Base-by-base conservation (phyloP, 768 basidiomycete species). In the Podaxis sp. region DNA sequence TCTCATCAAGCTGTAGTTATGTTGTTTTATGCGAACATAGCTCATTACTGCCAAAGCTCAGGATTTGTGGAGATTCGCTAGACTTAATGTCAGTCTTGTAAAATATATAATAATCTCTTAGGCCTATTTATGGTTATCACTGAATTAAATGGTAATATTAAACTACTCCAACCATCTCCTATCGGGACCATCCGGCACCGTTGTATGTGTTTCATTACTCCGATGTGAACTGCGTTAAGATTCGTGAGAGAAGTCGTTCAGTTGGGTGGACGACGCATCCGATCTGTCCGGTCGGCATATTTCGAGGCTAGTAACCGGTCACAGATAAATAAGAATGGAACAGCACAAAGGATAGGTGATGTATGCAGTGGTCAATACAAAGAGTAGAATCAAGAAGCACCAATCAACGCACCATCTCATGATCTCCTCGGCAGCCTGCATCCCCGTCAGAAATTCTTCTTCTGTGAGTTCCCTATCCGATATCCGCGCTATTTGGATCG, bases 401-500 rank as follows among this genome's bases (percentile, higher is more conserved):
- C 11, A 40, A 49, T 22, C 22, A 17, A 65, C 86, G 63, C 60
- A 90, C 92, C 84, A 81, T 64, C 76, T 79, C 68, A 82, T 76
- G 40, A 94, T 89, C 66, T 83, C 82, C 47, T 78, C 73, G 2
- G 85, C 87, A 7, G 88, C 89, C 36, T 74, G 74, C 67, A 90
- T 79, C 5, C 89, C 91, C 2, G 81, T 68, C 54, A 80, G 76
- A 69, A 86, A 93, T 73, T 93, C 91, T 38, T 77, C 79, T 70
- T 90, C 88, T 0, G 82, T 84, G 43, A 87, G 82, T 67, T 89
- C 89, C 49, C 76, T 73, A 3, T 77, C 76, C 1, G 84, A 80
- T 55, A 87, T 84, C 19, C 89, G 81, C 25, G 85, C 90, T 11
- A 90, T 77, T 70, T 93, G 90, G 54, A 93, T 81, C 0, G 84